Conservation (phyloP, 208 protist species). For the Phytomonas sp. region DNA sequence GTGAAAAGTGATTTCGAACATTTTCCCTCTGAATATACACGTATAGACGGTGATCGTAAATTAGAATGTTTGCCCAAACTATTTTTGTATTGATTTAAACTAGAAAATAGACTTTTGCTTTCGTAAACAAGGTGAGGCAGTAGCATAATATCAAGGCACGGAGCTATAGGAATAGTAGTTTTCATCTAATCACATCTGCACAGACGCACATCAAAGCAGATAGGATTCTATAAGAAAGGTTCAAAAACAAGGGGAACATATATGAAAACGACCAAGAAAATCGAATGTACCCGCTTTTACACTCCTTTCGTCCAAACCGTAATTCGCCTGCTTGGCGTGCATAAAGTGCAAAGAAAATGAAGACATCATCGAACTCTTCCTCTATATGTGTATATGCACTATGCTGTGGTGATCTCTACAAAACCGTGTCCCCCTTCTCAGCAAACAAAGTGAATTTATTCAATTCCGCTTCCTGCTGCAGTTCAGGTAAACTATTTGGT, state of each 20-base stretch:
- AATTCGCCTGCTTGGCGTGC: no score
- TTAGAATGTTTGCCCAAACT: neutral
- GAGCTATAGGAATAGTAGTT: no score
- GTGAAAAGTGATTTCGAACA: constrained; percentile 23
- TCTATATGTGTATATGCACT: constrained; percentile 3
- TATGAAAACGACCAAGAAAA: no score
- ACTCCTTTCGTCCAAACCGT: no score
- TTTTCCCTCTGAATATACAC: neutral
- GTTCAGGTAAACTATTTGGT: constrained; percentile 7
- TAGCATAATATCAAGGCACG: no score
- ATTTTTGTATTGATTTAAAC: neutral
- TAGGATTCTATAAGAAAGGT: no score
- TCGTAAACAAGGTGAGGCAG: no score
- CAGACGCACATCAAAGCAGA: no score
- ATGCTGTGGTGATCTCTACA: neutral
- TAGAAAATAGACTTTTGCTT: neutral
- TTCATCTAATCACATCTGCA: no score
- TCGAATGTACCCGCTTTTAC: no score
- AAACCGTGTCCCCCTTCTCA: neutral
- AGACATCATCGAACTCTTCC: neutral
- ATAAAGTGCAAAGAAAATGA: neutral
- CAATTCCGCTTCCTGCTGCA: neutral
- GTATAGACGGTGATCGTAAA: neutral
- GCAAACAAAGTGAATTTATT: neutral
- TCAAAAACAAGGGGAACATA: no score